Percentiles rank a stretch among this genome's conserved stretches.
Evolutionary conservation across 139 green algal genomes (phyloP).

Genomic region (Chlamydomonas sphaeroides): DNA sequence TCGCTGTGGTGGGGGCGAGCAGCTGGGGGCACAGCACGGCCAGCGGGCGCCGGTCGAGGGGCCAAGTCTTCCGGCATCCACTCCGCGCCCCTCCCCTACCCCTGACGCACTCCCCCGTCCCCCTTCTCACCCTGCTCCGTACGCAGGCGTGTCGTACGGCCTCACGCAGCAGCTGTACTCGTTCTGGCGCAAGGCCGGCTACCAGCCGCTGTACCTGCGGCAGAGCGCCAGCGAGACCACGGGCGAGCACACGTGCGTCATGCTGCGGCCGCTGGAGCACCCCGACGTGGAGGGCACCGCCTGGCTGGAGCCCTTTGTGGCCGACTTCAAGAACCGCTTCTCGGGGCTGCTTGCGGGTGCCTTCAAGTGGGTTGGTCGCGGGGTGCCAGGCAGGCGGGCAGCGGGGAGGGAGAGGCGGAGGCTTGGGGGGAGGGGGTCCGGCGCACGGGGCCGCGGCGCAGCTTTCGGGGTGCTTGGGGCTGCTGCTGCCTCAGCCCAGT

Average conservation of each 20-base stretch:
- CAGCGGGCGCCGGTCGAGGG: too few species aligned
- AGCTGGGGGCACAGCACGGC: too few species aligned
- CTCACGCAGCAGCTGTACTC: constrained; percentile 92
- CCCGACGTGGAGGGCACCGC: constrained; percentile 68
- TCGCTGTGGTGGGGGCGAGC: too few species aligned
- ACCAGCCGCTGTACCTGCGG: constrained; percentile 91
- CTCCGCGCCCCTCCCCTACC: background rate
- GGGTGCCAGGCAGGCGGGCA: too few species aligned
- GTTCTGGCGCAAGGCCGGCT: constrained; percentile 90
- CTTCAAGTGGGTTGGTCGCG: constrained; percentile 67
- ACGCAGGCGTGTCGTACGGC: constrained; percentile 84
- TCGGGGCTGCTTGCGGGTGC: constrained; percentile 63
- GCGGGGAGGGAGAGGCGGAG: too few species aligned
- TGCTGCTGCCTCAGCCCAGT: too few species aligned
- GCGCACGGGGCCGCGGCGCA: too few species aligned
- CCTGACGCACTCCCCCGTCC: background rate
- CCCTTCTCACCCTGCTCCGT: background rate
- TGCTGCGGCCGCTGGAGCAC: constrained; percentile 83
- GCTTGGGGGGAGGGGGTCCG: too few species aligned
- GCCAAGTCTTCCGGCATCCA: too few species aligned
- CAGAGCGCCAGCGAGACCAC: constrained; percentile 89
- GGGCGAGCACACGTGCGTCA: constrained; percentile 94
- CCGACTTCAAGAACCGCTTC: constrained; percentile 83
- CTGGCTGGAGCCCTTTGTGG: constrained; percentile 85
- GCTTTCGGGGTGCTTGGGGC: too few species aligned